Conservation (phyloP, 2,329 filamentous ascomycete genomes). For the Aspergillus aculeatinus region DNA sequence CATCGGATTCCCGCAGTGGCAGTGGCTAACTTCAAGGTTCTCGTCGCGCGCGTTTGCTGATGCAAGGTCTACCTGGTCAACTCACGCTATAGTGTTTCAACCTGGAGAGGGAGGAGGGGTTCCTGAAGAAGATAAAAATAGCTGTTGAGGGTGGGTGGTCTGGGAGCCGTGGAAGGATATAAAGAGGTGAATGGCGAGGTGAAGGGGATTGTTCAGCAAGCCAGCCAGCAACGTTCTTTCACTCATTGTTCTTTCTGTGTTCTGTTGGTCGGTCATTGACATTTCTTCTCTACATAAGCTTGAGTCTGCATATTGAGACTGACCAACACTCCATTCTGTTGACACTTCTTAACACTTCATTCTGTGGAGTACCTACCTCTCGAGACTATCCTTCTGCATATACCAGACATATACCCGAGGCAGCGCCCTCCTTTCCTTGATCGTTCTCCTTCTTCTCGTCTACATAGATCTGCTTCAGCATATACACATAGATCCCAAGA, state of each 20-base stretch:
- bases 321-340: neutral
- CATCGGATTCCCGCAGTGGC: neutral
- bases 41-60: neutral
- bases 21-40: neutral
- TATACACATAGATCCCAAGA: neutral
- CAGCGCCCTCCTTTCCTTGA: neutral
- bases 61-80: neutral
- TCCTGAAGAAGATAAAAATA: constrained; percentile 7
- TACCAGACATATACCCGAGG: too few species aligned
- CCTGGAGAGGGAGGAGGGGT: neutral
- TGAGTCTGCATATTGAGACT: too few species aligned
- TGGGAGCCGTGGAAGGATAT: neutral
- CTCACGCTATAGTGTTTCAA: neutral
- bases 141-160: neutral
- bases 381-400: neutral
- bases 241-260: too few species aligned
- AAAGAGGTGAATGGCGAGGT: neutral
- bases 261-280: too few species aligned
- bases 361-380: neutral
- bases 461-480: neutral
- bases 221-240: neutral
- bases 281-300: neutral
- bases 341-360: too few species aligned
- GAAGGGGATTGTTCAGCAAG: neutral
- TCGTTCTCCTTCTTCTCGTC: too few species aligned